Evolutionary conservation across 768 basidiomycete genomes (phyloP).

Genomic region (Cystofilobasidium bisporidii): DNA sequence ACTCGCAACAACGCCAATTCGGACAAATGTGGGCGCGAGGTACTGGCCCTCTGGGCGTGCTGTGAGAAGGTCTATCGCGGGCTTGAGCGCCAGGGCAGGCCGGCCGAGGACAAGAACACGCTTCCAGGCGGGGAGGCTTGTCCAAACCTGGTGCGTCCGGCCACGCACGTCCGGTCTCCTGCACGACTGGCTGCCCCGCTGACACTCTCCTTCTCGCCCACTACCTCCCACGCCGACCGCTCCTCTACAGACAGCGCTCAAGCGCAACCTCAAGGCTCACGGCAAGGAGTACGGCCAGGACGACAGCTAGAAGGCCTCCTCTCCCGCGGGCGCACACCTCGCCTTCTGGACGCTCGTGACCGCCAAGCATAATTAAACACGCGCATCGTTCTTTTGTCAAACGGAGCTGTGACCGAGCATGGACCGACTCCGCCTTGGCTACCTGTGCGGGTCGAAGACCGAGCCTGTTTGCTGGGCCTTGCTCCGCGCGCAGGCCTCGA

Average conservation of each 20-base stretch:
- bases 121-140: slow-evolving; percentile 13
- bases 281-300: background rate
- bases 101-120: background rate
- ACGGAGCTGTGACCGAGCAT: too few relatives aligned
- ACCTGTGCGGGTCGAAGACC: too few relatives aligned
- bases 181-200: background rate
- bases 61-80: slow-evolving; percentile 9
- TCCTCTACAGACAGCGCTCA: background rate
- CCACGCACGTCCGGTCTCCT: background rate
- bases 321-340: too few relatives aligned
- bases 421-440: too few relatives aligned
- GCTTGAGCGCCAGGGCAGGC: background rate
- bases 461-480: too few relatives aligned
- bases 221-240: background rate
- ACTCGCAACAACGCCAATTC: slow-evolving; percentile 13
- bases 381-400: too few relatives aligned
- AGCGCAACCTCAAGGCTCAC: slow-evolving; percentile 3
- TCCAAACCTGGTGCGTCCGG: slow-evolving; percentile 5
- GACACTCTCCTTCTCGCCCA: background rate
- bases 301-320: background rate
- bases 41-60: slow-evolving; percentile 15
- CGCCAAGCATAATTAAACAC: too few relatives aligned
- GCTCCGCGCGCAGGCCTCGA: too few relatives aligned
- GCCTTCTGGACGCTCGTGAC: too few relatives aligned
- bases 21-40: slow-evolving; percentile 7